Conservation (phyloP, 768 basidiomycete species). For the Mycena epipterygia region DNA sequence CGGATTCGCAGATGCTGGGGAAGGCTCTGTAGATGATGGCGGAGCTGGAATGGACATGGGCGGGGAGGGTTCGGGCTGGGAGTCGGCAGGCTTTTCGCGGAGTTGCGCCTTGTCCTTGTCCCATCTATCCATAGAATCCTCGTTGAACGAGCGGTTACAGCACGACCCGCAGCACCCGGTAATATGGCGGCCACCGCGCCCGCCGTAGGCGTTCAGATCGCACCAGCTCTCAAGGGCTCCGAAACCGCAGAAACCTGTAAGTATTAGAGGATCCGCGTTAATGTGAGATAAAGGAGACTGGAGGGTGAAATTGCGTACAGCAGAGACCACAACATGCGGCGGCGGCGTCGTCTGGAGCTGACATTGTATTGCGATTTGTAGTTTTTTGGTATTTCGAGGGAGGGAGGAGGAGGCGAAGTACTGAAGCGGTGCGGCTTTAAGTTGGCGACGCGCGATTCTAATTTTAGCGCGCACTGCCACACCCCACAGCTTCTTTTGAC, state of each 20-base stretch:
- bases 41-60: constrained; percentile 40
- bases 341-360: constrained; percentile 25
- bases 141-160: constrained; percentile 58
- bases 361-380: background rate
- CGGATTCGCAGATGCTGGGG: background rate
- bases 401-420: background rate
- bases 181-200: constrained; percentile 48
- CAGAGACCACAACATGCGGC: constrained; percentile 45
- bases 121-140: constrained; percentile 58
- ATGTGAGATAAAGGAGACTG: constrained; percentile 28
- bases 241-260: constrained; percentile 27
- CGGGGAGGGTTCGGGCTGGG: constrained; percentile 42
- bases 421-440: background rate
- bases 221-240: constrained; percentile 42
- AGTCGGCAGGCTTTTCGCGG: constrained; percentile 1
- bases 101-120: constrained; percentile 50
- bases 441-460: too few species aligned
- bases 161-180: constrained; percentile 63
- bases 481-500: too few species aligned
- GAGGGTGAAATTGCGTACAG: constrained; percentile 35
- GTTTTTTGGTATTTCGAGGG: background rate
- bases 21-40: background rate
- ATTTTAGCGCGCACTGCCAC: too few species aligned
- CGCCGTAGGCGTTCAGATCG: constrained; percentile 45
- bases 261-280: background rate